These are phyloP conservation scores for Xenoacremonium recifei DNA, from an alignment of 2,329 filamentous ascomycete species.

Conservation along the genomic window DNA sequence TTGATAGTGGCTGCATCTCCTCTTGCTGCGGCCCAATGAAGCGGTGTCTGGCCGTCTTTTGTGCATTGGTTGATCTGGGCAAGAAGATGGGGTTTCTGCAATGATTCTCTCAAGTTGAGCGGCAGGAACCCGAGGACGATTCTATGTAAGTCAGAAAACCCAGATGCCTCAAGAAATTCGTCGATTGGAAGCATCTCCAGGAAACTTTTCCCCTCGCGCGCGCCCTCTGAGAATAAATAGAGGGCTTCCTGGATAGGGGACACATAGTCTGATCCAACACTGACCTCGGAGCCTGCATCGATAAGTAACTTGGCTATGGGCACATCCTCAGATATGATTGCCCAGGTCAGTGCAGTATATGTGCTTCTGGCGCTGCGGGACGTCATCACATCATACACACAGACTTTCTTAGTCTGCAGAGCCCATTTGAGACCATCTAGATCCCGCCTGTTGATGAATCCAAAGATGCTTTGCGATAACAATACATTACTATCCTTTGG, in stretches of 20 bases:
- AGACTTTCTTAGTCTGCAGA: background rate
- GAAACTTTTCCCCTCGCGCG: background rate
- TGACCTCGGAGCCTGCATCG: background rate
- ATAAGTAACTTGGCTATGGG: background rate
- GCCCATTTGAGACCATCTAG: background rate
- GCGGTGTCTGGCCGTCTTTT: conserved; percentile 2
- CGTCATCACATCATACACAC: background rate
- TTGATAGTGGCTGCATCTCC: conserved; percentile 1
- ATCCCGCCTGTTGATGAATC: background rate
- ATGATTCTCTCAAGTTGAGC: conserved; percentile 4
- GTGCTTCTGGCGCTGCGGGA: background rate
- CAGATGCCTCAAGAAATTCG: background rate
- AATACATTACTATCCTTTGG: background rate
- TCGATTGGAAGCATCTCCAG: background rate
- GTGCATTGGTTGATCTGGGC: conserved; percentile 3
- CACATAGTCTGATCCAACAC: background rate
- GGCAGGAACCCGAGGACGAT: conserved; percentile 2
- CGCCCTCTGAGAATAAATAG: background rate
- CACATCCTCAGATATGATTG: background rate
- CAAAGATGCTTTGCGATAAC: background rate
- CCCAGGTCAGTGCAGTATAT: background rate
- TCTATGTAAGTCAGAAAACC: conserved; percentile 2
- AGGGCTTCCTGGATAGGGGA: background rate
- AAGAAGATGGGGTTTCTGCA: conserved; percentile 1
- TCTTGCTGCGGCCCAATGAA: conserved; percentile 2